These are phyloP conservation scores for Calycina herbarum DNA, from an alignment of 2,329 filamentous ascomycete species.

Conservation along the genomic window DNA sequence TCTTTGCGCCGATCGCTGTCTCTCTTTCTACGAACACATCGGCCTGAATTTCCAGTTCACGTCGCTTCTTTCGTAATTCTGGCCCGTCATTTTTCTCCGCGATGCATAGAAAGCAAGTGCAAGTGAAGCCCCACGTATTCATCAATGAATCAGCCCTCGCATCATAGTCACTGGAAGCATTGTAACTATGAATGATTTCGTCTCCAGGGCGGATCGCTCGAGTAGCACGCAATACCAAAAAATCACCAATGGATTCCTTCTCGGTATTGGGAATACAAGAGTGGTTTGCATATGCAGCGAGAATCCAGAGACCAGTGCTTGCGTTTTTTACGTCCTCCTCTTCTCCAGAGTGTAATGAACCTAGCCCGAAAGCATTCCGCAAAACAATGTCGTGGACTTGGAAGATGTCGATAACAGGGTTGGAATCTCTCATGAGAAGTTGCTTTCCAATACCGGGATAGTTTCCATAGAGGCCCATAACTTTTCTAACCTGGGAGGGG, in stretches of 20 bases:
- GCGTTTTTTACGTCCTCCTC: conserved; percentile 40
- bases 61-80: too few species aligned
- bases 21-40: background rate
- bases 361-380: conserved; percentile 46
- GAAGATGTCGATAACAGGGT: conserved; percentile 49
- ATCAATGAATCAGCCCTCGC: background rate
- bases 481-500: background rate
- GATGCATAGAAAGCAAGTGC: background rate
- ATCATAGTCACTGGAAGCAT: conserved; percentile 17
- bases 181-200: conserved; percentile 49
- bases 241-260: conserved; percentile 54
- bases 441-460: conserved; percentile 18
- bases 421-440: conserved; percentile 37
- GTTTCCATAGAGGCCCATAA: background rate
- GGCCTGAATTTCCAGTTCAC: background rate
- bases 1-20: background rate
- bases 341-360: conserved; percentile 21
- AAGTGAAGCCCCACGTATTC: background rate
- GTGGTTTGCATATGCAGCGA: conserved; percentile 37
- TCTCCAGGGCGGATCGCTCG: conserved; percentile 44
- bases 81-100: background rate
- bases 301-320: background rate
- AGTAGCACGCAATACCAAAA: conserved; percentile 51
- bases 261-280: conserved; percentile 49
- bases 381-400: conserved; percentile 45